Base-by-base conservation (phyloP, 345 rosid species). In the Rhizophora mangle region DNA sequence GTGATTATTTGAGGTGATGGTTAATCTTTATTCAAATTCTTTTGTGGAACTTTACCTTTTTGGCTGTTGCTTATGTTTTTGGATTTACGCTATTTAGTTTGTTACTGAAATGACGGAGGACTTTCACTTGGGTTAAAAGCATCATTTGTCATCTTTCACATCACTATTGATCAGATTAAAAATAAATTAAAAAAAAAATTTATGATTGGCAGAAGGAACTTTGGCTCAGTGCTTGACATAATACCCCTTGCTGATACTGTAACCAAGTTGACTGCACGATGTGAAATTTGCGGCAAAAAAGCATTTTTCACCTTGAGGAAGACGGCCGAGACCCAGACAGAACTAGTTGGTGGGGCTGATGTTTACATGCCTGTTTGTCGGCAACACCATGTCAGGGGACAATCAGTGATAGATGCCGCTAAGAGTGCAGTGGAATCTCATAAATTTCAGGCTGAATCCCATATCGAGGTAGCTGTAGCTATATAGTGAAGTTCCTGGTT, bases 311-410 rank as follows among this genome's bases (percentile, higher is more conserved):
- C 99, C 15, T 54, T 87, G 59, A 86, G 99, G 76, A 92, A 86
- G 80, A 87, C 81, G 18, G 72, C 65, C 43, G 93, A 85, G 62
- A 90, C 84, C 0, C 58, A 77, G 69, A 88, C 90, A 6, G 93
- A 95, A 61, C 81, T 95, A 19, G 86, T 92, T 0, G 96, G 88
- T 0, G 97, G 99, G 21, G 81, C 88, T 55, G 92, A 88, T 62
- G 76, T 90, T 19, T 92, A 95, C 79, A 88, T 92, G 97, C 99
- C 93, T 0, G 92, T 87, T 24, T 94, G 98, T 77, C 93, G 96
- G 8, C 88, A 83, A 57, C 98, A 89, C 73, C 89, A 92, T 43
- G 76, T 86, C 19, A 73, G 69, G 53, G 82, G 89, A 6, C 87
- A 88, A 60, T 73, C 70, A 13, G 88, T 75, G 37, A 67, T 70